Evolutionary conservation across 768 basidiomycete species (phyloP), one percentile per base, ranked within the genome.

Genomic region (Pisolithus orientalis): DNA sequence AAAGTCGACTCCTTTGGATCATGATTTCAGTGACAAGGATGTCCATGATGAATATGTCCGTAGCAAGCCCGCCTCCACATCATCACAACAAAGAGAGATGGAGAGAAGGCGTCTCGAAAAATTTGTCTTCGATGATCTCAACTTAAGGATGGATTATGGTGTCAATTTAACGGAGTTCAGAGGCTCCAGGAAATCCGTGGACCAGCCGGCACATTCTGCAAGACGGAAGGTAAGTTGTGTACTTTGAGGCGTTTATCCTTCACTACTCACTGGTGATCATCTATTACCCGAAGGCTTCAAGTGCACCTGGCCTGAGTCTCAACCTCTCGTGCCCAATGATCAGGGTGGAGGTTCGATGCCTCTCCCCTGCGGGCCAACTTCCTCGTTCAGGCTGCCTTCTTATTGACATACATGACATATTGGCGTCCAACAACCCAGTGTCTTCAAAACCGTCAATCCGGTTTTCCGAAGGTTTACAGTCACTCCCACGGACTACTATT

Each of bases 321-420:
- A 60, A 62, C 1, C 57, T 87, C 39, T 65, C 64, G 17, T 73
- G 84, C 31, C 68, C 79, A 13, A 71, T 85, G 68, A 61, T 93
- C 43, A 82, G 92, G 17, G 43, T 86, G 21, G 79, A 92, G 62
- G 62, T 86, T 46, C 80, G 87, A 44, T 84, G 80, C 61, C 82
- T 84, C 5, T 74, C 89, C 29, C 83, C 83, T 5, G 63, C 71
- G 17, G 63, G 63, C 1, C 66, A 58, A 25, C 38, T 62, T 6
- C 74, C 72, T 16, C 80, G 87, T 25, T 90, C 90, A 42, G 90
- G 92, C 5, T 78, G 80, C 25, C 54, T 90, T 5, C 68, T 87
- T 14, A 27, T 88, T 32, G 87, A 90, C 59, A 48, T 88, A 1
- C 80, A 84, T 61, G 71, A 74, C 49, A 57, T 88, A 21, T 64